Conservation (phyloP, 805 yeast species). For the Sugiyamaella chiloensis region DNA sequence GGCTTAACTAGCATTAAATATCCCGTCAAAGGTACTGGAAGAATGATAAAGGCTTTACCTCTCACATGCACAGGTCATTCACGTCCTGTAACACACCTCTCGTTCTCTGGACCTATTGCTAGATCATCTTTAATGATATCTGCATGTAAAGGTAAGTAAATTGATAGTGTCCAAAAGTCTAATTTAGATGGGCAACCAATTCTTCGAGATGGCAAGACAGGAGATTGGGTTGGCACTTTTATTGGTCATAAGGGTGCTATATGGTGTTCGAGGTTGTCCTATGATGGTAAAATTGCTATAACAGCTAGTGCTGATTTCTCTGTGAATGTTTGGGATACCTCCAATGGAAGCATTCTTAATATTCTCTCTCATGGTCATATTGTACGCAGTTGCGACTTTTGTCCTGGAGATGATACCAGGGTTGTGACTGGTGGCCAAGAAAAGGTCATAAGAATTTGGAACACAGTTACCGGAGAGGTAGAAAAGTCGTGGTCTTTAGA, state of each 20-base stretch:
- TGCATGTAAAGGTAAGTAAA: conserved; percentile 33
- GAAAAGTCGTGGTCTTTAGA: conserved; percentile 24
- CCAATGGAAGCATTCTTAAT: conserved; percentile 19
- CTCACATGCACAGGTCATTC: conserved; percentile 37
- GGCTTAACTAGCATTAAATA: too few species aligned
- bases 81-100: conserved; percentile 34
- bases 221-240: conserved; percentile 38
- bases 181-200: conserved; percentile 33
- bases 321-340: conserved; percentile 27
- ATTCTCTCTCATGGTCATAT: conserved; percentile 25
- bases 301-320: conserved; percentile 37
- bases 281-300: conserved; percentile 24
- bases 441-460: conserved; percentile 27
- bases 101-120: conserved; percentile 23
- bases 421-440: conserved; percentile 32
- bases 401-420: neutral
- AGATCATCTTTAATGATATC: conserved; percentile 28
- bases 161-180: conserved; percentile 1
- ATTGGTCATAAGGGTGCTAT: conserved; percentile 36
- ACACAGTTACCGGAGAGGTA: conserved; percentile 16
- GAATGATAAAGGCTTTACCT: conserved; percentile 30
- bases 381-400: conserved; percentile 26
- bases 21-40: neutral
- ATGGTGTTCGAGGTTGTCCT: conserved; percentile 31
- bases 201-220: conserved; percentile 34